Evolutionary conservation across 1,284 basidiomycete genomes (phyloP).

Genomic region (Tilletia setariae): DNA sequence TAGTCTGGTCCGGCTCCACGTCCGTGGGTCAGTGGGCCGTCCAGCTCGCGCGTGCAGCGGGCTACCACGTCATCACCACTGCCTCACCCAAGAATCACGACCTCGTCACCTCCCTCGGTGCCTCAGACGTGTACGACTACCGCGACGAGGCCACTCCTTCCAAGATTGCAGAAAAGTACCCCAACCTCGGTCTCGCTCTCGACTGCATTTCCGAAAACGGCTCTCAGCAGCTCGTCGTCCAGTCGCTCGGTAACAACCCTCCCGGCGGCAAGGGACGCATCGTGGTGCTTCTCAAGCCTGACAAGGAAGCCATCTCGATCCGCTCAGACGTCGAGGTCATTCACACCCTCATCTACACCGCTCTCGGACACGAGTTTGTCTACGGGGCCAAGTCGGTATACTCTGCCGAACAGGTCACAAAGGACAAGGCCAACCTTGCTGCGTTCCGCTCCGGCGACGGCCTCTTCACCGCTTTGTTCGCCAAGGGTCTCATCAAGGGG

Average conservation of each 20-base stretch:
- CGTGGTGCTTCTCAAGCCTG: constrained; percentile 40
- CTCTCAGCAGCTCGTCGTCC: constrained; percentile 37
- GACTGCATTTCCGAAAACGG: constrained; percentile 50
- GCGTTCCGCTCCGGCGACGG: constrained; percentile 29
- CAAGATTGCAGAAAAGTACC: constrained; percentile 42
- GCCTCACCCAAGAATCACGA: constrained; percentile 54
- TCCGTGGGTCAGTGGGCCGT: constrained; percentile 59
- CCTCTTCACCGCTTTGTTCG: constrained; percentile 34
- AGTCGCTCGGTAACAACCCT: constrained; percentile 28
- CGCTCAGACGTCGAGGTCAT: constrained; percentile 42
- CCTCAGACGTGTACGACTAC: constrained; percentile 58
- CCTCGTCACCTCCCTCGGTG: constrained; percentile 43
- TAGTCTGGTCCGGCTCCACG: constrained; percentile 63
- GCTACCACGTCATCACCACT: constrained; percentile 60
- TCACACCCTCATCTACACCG: constrained; percentile 40
- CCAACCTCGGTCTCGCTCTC: constrained; percentile 40
- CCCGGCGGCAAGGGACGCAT: constrained; percentile 32
- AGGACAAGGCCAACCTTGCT: constrained; percentile 17
- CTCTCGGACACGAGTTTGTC: constrained; percentile 33
- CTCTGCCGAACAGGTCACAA: constrained; percentile 20
- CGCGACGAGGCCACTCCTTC: constrained; percentile 50
- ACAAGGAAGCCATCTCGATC: constrained; percentile 35
- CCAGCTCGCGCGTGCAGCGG: constrained; percentile 53
- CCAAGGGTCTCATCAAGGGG: constrained; percentile 32
- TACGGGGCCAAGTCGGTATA: constrained; percentile 34